A percentile compares a stretch with the other conserved stretches of the same genome.
Conservation (phyloP, 208 protist species). For the Trichomonas gallinae region DNA sequence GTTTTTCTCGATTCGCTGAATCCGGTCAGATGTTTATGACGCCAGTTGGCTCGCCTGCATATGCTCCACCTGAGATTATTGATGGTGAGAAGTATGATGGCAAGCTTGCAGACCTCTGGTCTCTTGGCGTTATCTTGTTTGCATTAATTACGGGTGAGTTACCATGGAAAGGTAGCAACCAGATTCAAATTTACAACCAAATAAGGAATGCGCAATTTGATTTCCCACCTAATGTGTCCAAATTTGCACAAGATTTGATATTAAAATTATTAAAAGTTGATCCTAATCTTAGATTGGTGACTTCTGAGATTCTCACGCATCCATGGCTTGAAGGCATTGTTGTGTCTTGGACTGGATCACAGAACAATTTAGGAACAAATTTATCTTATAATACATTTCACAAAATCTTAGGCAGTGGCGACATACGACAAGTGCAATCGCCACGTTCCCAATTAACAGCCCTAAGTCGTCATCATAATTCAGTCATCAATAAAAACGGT, state of each 20-base stretch:
- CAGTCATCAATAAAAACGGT: background rate
- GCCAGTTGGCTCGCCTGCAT: background rate
- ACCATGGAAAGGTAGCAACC: background rate
- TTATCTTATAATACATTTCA: background rate
- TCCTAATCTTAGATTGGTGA: background rate
- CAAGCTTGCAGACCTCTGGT: background rate
- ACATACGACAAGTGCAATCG: background rate
- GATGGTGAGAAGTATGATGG: background rate
- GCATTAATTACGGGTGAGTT: background rate
- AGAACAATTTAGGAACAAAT: background rate
- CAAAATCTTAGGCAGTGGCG: background rate
- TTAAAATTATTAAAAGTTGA: background rate
- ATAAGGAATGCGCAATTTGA: background rate
- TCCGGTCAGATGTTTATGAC: background rate
- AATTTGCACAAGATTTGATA: background rate
- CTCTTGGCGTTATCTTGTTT: background rate
- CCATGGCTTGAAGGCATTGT: background rate
- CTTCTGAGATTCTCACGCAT: background rate
- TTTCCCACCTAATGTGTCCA: background rate
- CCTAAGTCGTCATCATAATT: background rate
- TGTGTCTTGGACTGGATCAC: background rate
- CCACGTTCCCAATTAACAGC: background rate
- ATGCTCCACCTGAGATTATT: background rate
- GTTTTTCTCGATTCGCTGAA: background rate
- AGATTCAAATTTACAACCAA: background rate